These are phyloP conservation scores for Acacia melanoxylon DNA, from an alignment of 306 rosid species.

Conservation along the genomic window DNA sequence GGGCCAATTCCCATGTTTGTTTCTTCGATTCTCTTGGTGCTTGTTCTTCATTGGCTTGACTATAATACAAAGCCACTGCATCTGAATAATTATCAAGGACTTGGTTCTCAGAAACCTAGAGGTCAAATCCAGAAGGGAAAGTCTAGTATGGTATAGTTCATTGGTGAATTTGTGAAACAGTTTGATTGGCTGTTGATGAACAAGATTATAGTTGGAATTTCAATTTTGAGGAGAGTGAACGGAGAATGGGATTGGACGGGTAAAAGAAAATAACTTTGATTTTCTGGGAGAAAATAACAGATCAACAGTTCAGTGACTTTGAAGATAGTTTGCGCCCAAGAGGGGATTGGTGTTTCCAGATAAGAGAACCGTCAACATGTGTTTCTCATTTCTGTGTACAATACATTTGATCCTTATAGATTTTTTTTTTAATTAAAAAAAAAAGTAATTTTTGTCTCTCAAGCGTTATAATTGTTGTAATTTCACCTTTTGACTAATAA, in stretches of 20 bases:
- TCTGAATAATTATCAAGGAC: neutral
- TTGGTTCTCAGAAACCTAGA: neutral
- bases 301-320: neutral
- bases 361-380: too few species aligned
- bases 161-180: neutral
- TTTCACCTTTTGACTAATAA: too few species aligned
- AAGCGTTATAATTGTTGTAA: neutral
- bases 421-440: too few species aligned
- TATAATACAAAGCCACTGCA: constrained; percentile 56
- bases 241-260: neutral
- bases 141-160: neutral
- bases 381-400: neutral
- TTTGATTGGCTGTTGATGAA: neutral
- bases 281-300: neutral
- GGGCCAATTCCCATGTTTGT: constrained; percentile 80
- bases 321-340: neutral
- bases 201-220: neutral
- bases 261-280: neutral
- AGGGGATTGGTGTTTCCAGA: neutral
- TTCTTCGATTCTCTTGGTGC: constrained; percentile 54
- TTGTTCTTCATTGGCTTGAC: constrained; percentile 53
- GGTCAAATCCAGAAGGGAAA: neutral
- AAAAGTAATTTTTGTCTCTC: too few species aligned
- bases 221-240: neutral
- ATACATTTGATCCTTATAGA: too few species aligned